phyloP scores from a whole-genome alignment of 2,329 filamentous ascomycete species.

The Rugonectria rugulosa region DNA sequence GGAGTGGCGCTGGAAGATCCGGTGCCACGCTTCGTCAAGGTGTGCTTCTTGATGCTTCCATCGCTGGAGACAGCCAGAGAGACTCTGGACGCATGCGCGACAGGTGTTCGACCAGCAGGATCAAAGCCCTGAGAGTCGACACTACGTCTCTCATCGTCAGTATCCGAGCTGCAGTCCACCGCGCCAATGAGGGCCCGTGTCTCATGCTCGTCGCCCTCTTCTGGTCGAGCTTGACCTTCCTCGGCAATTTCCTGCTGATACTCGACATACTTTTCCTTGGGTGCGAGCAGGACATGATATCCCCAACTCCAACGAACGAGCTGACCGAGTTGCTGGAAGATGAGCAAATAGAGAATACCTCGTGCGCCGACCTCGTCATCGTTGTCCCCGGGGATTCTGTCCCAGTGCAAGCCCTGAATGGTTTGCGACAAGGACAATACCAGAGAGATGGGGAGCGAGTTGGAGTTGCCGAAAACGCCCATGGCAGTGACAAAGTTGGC shows the following conservation, averaged over 20 bases:
- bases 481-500: conserved; percentile 97
- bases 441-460: conserved; percentile 95
- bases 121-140: conserved; percentile 58
- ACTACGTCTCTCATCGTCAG: conserved; percentile 46
- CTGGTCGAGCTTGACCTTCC: conserved; percentile 66
- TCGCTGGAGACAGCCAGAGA: conserved; percentile 60
- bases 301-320: conserved; percentile 98
- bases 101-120: conserved; percentile 64
- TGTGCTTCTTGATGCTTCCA: conserved; percentile 50
- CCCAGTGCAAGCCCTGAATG: conserved; percentile 91
- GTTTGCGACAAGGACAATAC: conserved; percentile 95
- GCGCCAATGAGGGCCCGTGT: conserved; percentile 52
- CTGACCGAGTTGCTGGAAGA: conserved; percentile 97
- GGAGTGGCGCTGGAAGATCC: conserved; percentile 29
- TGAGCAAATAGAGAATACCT: conserved; percentile 92
- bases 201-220: conserved; percentile 54
- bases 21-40: conserved; percentile 35
- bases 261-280: conserved; percentile 75
- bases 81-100: conserved; percentile 57
- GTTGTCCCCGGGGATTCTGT: conserved; percentile 88
- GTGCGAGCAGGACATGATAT: conserved; percentile 91
- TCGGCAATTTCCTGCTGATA: conserved; percentile 63
- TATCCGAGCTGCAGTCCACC: conserved; percentile 48
- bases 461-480: conserved; percentile 98
- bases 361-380: conserved; percentile 93